Evolutionary conservation across 176 grass and related monocot species (phyloP).

Genomic region (Microstegium vimineum): DNA sequence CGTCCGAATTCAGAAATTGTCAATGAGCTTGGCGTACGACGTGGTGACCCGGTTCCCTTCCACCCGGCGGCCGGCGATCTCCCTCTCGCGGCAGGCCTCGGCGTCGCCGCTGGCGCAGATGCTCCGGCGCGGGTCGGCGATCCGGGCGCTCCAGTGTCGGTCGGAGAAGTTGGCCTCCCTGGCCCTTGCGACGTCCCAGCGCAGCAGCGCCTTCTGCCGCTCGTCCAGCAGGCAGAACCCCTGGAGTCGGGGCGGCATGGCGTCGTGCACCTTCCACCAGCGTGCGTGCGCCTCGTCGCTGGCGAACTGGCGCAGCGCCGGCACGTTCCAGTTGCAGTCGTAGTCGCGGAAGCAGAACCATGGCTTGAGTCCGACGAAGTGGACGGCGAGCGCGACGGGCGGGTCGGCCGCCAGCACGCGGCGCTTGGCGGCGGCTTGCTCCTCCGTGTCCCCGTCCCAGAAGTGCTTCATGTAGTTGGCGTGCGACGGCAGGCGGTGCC

Average conservation of each 20-base stretch:
- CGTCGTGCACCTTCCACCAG: slow-evolving; percentile 54
- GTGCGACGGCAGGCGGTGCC: slow-evolving; percentile 54
- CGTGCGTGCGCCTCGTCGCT: slow-evolving; percentile 56
- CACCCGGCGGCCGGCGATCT: slow-evolving; percentile 26
- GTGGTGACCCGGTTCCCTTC: slow-evolving; percentile 48
- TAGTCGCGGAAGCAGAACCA: slow-evolving; percentile 69
- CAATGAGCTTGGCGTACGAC: slow-evolving; percentile 51
- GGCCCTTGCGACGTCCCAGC: slow-evolving; percentile 25
- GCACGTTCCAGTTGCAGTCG: slow-evolving; percentile 67
- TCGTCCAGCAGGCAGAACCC: slow-evolving; percentile 45
- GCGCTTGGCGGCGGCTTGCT: slow-evolving; percentile 13
- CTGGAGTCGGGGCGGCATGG: slow-evolving; percentile 12
- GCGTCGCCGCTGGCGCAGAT: slow-evolving; percentile 13
- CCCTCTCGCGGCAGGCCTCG: slow-evolving; percentile 29
- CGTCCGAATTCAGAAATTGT: slow-evolving; percentile 13
- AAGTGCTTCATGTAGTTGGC: slow-evolving; percentile 62
- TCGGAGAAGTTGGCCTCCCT: slow-evolving; percentile 44
- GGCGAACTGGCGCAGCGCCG: slow-evolving; percentile 47
- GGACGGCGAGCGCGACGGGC: slow-evolving; percentile 40
- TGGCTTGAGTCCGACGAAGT: slow-evolving; percentile 56
- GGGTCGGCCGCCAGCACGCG: slow-evolving; percentile 44
- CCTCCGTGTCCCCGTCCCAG: slow-evolving; percentile 44
- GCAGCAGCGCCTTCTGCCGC: slow-evolving; percentile 49
- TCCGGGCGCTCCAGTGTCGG: slow-evolving; percentile 16
- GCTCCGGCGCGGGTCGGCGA: slow-evolving; percentile 32